These are phyloP conservation scores for Terana coerulea DNA, from an alignment of 768 basidiomycete species.

Conservation along the genomic window DNA sequence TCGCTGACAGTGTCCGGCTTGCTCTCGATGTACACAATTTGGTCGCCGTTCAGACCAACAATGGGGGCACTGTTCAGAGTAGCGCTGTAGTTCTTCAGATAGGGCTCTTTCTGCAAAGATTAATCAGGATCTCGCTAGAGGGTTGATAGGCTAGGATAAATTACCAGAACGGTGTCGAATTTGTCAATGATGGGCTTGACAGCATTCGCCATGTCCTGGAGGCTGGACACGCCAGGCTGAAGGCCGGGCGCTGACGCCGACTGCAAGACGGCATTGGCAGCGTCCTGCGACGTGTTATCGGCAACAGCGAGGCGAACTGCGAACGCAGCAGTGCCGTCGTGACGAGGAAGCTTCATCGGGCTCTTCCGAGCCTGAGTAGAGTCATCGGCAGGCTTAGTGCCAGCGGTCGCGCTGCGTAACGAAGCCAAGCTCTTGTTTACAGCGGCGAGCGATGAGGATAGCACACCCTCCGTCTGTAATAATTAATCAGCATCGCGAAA, in stretches of 20 bases:
- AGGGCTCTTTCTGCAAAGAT: background rate
- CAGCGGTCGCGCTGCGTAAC: background rate
- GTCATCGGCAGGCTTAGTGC: background rate
- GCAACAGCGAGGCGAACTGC: background rate
- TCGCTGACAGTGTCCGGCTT: background rate
- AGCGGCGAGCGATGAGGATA: background rate
- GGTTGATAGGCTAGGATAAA: background rate
- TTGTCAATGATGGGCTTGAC: background rate
- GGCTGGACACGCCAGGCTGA: background rate
- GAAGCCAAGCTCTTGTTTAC: background rate
- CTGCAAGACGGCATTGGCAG: background rate
- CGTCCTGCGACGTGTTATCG: background rate
- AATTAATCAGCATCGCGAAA: background rate
- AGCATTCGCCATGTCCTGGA: background rate
- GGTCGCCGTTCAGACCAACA: background rate
- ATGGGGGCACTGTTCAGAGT: background rate
- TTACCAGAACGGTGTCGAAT: background rate
- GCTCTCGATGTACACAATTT: background rate
- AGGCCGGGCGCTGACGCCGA: background rate
- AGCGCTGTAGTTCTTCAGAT: background rate
- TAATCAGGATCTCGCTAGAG: background rate
- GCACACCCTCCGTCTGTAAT: background rate
- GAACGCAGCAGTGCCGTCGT: background rate
- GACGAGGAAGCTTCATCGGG: background rate
- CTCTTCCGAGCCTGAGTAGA: background rate